Percentiles rank a stretch among this genome's conserved stretches.
These are phyloP conservation scores for Epichloe sibirici DNA, from an alignment of 2,329 filamentous ascomycete genomes.

Conservation along the genomic window DNA sequence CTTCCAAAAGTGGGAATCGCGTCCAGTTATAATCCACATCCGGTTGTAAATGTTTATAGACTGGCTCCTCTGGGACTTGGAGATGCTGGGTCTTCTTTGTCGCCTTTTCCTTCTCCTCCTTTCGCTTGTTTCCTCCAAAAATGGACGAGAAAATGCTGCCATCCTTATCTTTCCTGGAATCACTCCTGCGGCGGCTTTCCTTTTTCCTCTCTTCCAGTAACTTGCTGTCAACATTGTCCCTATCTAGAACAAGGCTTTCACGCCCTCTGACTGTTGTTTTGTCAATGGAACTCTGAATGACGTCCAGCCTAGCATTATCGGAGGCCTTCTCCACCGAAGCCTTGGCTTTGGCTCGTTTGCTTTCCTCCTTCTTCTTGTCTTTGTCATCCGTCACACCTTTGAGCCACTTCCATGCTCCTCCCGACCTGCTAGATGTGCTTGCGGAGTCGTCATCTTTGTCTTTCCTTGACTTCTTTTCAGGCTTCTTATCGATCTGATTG, in stretches of 20 bases:
- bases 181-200: conserved; percentile 61
- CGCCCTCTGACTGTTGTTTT: conserved; percentile 50
- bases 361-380: conserved; percentile 46
- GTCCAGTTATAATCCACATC: conserved; percentile 96
- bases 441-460: conserved; percentile 54
- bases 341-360: conserved; percentile 57
- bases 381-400: conserved; percentile 64
- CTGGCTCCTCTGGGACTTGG: conserved; percentile 67
- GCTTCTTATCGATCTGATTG: conserved; percentile 55
- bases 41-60: conserved; percentile 59
- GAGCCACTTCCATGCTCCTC: conserved; percentile 58
- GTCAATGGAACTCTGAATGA: conserved; percentile 81
- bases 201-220: conserved; percentile 75
- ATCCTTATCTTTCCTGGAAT: conserved; percentile 83
- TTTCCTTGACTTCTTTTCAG: conserved; percentile 64
- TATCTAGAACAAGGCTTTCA: conserved; percentile 75
- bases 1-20: conserved; percentile 85
- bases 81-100: conserved; percentile 66
- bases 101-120: conserved; percentile 59
- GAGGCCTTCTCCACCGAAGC: conserved; percentile 44
- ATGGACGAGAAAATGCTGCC: conserved; percentile 88
- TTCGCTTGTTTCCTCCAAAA: conserved; percentile 85
- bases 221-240: conserved; percentile 58
- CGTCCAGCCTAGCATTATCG: conserved; percentile 73
- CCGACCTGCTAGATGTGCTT: conserved; percentile 58